These are phyloP conservation scores for Verticillium nonalfalfae DNA, from an alignment of 2,329 filamentous ascomycete genomes.

Conservation along the genomic window DNA sequence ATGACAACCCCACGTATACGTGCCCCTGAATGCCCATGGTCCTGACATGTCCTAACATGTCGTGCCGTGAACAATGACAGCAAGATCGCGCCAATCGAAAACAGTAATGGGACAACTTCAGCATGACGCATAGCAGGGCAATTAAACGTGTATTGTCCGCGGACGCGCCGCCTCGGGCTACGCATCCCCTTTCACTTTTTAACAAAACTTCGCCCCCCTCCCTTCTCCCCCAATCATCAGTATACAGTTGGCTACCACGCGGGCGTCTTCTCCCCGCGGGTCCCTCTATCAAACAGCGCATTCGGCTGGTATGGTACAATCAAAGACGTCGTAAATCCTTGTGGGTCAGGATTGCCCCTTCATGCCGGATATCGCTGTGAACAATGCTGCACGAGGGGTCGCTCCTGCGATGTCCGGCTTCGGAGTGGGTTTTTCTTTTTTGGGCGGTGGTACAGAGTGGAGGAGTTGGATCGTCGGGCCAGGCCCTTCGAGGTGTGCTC, in stretches of 20 bases:
- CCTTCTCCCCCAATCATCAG: background rate
- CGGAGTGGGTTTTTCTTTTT: background rate
- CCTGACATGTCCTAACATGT: background rate
- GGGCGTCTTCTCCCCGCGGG: background rate
- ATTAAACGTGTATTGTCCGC: background rate
- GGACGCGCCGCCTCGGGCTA: background rate
- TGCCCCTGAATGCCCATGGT: background rate
- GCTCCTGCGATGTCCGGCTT: background rate
- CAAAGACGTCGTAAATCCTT: background rate
- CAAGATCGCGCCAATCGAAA: too few species aligned
- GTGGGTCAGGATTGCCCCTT: background rate
- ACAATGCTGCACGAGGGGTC: background rate
- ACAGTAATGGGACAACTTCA: too few species aligned
- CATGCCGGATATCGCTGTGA: background rate
- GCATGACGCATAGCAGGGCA: background rate
- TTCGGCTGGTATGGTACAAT: background rate
- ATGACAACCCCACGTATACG: background rate
- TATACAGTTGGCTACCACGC: background rate
- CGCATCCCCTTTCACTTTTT: background rate
- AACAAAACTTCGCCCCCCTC: too few species aligned
- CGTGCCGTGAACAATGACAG: too few species aligned
- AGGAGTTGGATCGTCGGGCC: background rate
- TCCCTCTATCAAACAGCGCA: background rate
- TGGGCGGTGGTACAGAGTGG: conserved; percentile 2
- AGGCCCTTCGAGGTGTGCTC: background rate